phyloP scores from a whole-genome alignment of 305 asterid species.

The Solanum hybrid region DNA sequence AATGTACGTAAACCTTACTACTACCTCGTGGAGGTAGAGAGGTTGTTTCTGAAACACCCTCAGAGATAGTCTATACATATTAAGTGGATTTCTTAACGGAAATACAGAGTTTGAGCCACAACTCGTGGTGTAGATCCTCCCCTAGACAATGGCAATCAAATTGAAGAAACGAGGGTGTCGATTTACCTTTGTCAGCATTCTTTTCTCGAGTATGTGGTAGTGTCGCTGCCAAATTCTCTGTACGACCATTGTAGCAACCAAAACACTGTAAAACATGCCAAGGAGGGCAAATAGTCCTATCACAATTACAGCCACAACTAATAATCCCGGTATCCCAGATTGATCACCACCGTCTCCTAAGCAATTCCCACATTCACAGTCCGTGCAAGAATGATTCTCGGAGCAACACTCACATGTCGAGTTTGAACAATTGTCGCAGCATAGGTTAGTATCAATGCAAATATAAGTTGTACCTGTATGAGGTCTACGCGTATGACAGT shows the following conservation, averaged over 20 bases:
- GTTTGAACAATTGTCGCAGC: constrained; percentile 61
- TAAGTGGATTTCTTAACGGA: neutral
- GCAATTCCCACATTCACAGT: constrained; percentile 81
- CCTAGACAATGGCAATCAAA: neutral
- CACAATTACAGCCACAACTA: constrained; percentile 62
- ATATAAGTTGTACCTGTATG: constrained; percentile 70
- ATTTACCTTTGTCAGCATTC: constrained; percentile 89
- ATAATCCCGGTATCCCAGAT: constrained; percentile 63
- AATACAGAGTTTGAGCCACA: neutral
- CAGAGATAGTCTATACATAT: neutral
- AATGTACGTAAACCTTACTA: neutral
- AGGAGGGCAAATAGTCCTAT: constrained; percentile 71
- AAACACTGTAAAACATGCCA: constrained; percentile 78
- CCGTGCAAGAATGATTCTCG: constrained; percentile 30
- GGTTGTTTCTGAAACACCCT: neutral
- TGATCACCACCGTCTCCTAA: constrained; percentile 86
- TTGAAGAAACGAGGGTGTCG: neutral
- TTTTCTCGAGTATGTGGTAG: constrained; percentile 90
- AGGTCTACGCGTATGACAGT: constrained; percentile 48
- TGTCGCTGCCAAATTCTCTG: constrained; percentile 99
- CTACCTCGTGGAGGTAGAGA: neutral
- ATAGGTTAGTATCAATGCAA: constrained; percentile 86
- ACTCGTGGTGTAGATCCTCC: neutral
- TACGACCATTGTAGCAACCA: constrained; percentile 95
- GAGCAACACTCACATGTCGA: neutral